Percentiles rank a stretch among this genome's conserved stretches.
phyloP scores from a whole-genome alignment of 768 basidiomycete species.

The Russula earlei region DNA sequence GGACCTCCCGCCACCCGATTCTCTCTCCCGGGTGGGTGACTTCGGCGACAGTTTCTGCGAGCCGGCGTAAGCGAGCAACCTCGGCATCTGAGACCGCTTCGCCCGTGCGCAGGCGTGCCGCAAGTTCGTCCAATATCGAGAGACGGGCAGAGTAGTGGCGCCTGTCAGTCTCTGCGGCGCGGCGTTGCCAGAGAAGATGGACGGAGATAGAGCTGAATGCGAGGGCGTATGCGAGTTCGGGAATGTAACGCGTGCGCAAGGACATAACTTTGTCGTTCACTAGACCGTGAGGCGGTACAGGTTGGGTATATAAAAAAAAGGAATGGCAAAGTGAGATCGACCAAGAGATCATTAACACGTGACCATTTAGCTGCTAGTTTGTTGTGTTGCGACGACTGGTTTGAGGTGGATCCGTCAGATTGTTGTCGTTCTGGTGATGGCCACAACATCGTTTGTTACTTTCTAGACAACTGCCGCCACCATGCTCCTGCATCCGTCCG shows the following conservation, averaged over 20 bases:
- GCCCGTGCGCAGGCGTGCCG: conserved; percentile 40
- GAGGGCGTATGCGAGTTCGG: conserved; percentile 55
- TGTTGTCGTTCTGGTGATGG: too few species aligned
- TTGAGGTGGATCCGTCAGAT: too few species aligned
- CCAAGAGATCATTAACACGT: neutral
- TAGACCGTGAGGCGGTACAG: too few species aligned
- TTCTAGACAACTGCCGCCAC: neutral
- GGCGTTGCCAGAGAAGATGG: conserved; percentile 51
- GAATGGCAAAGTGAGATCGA: neutral
- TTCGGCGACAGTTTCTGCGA: conserved; percentile 33
- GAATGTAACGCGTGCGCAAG: conserved; percentile 37
- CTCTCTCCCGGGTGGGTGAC: conserved; percentile 11
- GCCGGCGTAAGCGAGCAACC: conserved; percentile 42
- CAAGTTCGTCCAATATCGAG: conserved; percentile 54
- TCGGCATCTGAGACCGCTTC: conserved; percentile 40
- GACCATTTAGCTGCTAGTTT: too few species aligned
- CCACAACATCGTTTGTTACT: too few species aligned
- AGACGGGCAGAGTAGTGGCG: conserved; percentile 46
- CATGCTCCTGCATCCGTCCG: neutral
- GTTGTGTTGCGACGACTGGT: too few species aligned
- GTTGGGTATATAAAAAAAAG: too few species aligned
- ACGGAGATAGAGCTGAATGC: conserved; percentile 60
- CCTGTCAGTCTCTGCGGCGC: conserved; percentile 41
- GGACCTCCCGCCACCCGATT: conserved; percentile 12
- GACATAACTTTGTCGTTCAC: conserved; percentile 6